Percentiles rank a stretch among this genome's conserved stretches.
Conservation (phyloP, 1,284 basidiomycete species). For the Sparassis latifolia region DNA sequence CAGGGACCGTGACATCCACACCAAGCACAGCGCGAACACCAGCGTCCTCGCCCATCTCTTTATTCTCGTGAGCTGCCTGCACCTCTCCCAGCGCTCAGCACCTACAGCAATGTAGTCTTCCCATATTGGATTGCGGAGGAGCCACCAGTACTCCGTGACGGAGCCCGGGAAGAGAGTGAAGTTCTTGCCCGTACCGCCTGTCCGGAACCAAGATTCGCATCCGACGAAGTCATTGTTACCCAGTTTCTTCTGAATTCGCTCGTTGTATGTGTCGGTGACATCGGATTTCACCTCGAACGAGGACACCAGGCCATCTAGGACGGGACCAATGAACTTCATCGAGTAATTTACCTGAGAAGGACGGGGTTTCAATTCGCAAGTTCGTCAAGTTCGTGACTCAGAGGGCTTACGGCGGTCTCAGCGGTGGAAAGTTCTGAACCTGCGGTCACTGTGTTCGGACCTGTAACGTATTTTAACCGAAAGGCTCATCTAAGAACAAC, state of each 20-base stretch:
- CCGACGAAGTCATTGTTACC: slow-evolving; percentile 29
- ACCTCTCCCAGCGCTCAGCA: background rate
- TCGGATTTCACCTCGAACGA: slow-evolving; percentile 40
- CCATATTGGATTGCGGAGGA: slow-evolving; percentile 9
- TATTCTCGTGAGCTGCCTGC: no score
- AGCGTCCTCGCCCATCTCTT: no score
- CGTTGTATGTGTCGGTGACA: slow-evolving; percentile 37
- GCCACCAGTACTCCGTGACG: slow-evolving; percentile 43
- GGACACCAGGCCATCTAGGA: slow-evolving; percentile 36
- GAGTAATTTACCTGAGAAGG: slow-evolving; percentile 34
- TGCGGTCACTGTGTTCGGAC: slow-evolving; percentile 46
- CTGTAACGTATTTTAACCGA: slow-evolving; percentile 19
- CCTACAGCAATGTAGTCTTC: background rate
- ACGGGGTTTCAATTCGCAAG: background rate
- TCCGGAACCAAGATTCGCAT: slow-evolving; percentile 44
- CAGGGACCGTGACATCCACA: no score
- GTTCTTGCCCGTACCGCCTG: slow-evolving; percentile 30
- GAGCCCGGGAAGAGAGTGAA: slow-evolving; percentile 43
- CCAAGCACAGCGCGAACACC: no score
- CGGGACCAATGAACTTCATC: slow-evolving; percentile 39
- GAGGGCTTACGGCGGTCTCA: slow-evolving; percentile 22
- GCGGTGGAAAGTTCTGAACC: slow-evolving; percentile 44
- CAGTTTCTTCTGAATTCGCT: slow-evolving; percentile 40
- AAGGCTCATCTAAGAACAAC: background rate
- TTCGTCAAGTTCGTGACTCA: background rate